Percentiles rank a stretch among this genome's conserved stretches.
These are phyloP conservation scores for Xylona heveae DNA, from an alignment of 495 filamentous ascomycete genomes.

Conservation along the genomic window DNA sequence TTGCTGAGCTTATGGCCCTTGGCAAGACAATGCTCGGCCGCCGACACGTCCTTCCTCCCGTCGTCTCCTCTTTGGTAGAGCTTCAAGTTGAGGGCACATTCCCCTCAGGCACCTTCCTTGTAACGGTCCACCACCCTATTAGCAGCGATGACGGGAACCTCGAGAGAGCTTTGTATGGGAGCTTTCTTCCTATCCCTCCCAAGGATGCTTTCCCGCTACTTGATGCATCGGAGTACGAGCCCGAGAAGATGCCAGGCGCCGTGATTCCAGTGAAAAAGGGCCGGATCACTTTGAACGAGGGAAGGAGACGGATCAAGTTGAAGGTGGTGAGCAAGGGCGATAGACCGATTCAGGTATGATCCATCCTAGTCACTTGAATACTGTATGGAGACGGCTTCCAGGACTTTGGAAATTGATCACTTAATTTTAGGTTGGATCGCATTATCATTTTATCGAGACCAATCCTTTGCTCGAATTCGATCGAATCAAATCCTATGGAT, in stretches of 20 bases:
- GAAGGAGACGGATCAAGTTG: conserved; percentile 48
- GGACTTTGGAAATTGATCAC: neutral
- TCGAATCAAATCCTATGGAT: conserved; percentile 66
- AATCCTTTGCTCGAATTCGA: conserved; percentile 88
- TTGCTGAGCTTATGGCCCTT: conserved; percentile 81
- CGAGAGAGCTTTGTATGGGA: conserved; percentile 70
- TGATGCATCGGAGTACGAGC: conserved; percentile 36
- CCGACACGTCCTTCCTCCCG: conserved; percentile 75
- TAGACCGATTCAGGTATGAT: conserved; percentile 60
- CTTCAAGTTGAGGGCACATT: conserved; percentile 94
- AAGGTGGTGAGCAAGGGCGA: conserved; percentile 76
- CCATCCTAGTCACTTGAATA: neutral
- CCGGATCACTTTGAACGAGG: conserved; percentile 47
- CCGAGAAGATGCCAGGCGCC: conserved; percentile 53
- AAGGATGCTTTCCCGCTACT: conserved; percentile 40
- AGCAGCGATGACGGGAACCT: conserved; percentile 74
- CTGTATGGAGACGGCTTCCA: neutral
- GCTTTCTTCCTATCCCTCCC: conserved; percentile 70
- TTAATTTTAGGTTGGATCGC: conserved; percentile 48
- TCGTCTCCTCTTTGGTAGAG: conserved; percentile 52
- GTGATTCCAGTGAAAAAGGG: conserved; percentile 48
- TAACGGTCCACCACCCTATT: conserved; percentile 86
- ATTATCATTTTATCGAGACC: conserved; percentile 91
- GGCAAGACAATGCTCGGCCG: conserved; percentile 86
- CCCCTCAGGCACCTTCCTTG: conserved; percentile 72